Evolutionary conservation across 2,329 filamentous ascomycete genomes (phyloP), one percentile per base, ranked within the genome.

Genomic region (Aspergillus ustus): DNA sequence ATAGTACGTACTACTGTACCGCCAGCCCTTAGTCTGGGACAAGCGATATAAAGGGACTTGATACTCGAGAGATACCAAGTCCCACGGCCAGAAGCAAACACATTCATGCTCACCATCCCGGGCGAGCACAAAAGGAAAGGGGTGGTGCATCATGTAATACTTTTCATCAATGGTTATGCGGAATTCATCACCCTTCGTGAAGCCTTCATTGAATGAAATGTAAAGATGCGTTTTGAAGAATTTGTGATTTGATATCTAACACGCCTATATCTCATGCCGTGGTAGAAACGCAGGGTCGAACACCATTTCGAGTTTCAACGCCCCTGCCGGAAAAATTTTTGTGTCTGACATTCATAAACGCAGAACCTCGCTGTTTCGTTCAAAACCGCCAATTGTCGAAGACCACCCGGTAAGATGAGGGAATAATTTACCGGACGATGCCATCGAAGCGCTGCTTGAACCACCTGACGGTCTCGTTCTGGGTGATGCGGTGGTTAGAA

Each of bases 401-500:
- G 58, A 66, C 63, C 63, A 59, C 59, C 63, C 52, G 20, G 13
- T 29, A 17, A 44, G 52, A 63, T 51, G 60, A 56, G 62, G 52
- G 59, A 56, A 63, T 57, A 78, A 77, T 89, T 92, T 96, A 98
- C 87, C 95, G 90, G 85, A 99, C 92, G 81, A 98, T 98, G 81
- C 94, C 95, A 81, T 98, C 93, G 89, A 97, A 97, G 83, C 93
- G 89, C 81, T 87, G 89, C 87, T 91, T 91, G 87, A 91, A 99
- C 95, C 95, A 99, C 87, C 93, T 96, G 85, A 98, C 84, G 78
- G 93, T 97, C 89, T 99, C 95, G 70, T 88, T 83, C 79, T 93
- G 91, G 89, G 88, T 92, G 89, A 99, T 97, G 80, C 89, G 88
- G 91, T 99, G 95, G 83, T 83, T 86, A 78, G 91, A 80, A 79